These are phyloP conservation scores for Russula brevipes DNA, from an alignment of 768 basidiomycete species.

Conservation along the genomic window DNA sequence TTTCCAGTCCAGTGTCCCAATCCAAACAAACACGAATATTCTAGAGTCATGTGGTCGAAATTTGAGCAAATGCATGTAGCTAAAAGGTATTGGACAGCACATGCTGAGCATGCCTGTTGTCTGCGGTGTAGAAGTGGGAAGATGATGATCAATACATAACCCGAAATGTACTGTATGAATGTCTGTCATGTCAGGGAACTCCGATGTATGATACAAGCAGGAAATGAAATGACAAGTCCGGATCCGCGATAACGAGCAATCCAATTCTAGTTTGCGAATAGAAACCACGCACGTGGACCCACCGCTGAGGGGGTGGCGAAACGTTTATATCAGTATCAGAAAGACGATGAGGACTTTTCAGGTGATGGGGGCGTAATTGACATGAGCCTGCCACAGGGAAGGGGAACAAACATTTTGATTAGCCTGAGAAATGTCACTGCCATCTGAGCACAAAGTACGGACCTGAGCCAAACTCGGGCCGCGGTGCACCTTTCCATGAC, in stretches of 20 bases:
- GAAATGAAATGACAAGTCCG: too few relatives aligned
- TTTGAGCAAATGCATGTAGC: not conserved
- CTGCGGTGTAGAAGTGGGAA: not conserved
- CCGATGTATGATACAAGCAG: too few relatives aligned
- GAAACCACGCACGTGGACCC: too few relatives aligned
- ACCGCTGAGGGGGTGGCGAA: not conserved
- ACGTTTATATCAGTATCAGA: not conserved
- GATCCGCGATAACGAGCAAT: too few relatives aligned
- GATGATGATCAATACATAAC: too few relatives aligned
- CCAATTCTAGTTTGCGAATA: too few relatives aligned
- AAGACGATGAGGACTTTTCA: not conserved
- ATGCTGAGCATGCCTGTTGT: too few relatives aligned
- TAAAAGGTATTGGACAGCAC: too few relatives aligned
- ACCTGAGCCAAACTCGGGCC: slow-evolving; percentile 64
- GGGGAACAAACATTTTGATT: not conserved
- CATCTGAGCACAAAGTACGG: slow-evolving; percentile 23
- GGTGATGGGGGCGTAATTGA: not conserved
- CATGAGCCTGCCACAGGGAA: slow-evolving; percentile 2
- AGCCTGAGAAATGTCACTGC: not conserved
- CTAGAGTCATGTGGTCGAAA: not conserved
- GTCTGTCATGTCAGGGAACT: too few relatives aligned
- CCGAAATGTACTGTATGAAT: not conserved
- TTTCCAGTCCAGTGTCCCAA: not conserved
- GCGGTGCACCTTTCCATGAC: slow-evolving; percentile 56
- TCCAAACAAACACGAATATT: not conserved